A percentile compares a stretch with the other conserved stretches of the same genome.
These are phyloP conservation scores for Linnemannia zychae DNA, from an alignment of 192 early-diverging fungal species.

Conservation along the genomic window DNA sequence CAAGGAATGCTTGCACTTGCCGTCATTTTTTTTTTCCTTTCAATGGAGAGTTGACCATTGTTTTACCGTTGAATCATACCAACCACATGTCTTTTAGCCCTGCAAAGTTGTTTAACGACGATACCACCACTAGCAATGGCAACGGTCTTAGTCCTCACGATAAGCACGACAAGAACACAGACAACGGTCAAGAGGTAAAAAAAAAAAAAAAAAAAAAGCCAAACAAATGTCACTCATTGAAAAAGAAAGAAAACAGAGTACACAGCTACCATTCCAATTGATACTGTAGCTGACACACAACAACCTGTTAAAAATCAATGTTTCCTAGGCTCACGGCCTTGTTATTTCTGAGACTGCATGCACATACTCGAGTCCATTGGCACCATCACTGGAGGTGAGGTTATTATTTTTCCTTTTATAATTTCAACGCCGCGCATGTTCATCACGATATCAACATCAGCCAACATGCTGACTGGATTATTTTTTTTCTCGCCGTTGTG, in stretches of 20 bases:
- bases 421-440: background rate
- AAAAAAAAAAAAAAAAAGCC: background rate
- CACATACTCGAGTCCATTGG: background rate
- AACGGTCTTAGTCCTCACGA: background rate
- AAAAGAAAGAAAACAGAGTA: too few species aligned
- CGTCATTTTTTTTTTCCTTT: background rate
- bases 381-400: slow-evolving; percentile 34
- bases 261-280: too few species aligned
- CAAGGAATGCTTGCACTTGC: too few species aligned
- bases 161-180: background rate
- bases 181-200: background rate
- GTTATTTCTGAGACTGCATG: background rate
- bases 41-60: too few species aligned
- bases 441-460: too few species aligned
- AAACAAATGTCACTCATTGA: too few species aligned
- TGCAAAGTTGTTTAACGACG: slow-evolving; percentile 23
- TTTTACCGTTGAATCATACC: too few species aligned
- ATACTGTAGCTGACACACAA: background rate
- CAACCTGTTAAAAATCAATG: background rate
- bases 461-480: background rate
- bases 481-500: background rate
- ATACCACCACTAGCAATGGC: background rate
- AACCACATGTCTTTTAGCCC: background rate
- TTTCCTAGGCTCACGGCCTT: background rate
- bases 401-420: background rate